Evolutionary conservation across 192 early-diverging fungal species (phyloP), one percentile per base, ranked within the genome.

Genomic region (Neocallimastix lanati): DNA sequence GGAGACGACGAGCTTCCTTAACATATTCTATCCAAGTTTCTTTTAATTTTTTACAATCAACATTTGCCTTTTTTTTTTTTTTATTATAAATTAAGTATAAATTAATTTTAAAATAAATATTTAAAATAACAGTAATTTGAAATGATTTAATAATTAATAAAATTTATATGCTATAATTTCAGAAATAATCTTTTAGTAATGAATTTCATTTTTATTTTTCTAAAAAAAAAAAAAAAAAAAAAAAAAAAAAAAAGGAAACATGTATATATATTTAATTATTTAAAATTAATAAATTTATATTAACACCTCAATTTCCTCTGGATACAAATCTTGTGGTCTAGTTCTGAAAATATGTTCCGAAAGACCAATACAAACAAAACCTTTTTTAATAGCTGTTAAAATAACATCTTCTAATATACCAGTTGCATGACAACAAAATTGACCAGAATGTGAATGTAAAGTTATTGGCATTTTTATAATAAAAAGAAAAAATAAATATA

Each of bases 261-360:
- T 78, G 27, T 78, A 2, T 25, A 12, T n/a, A n/a, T 28, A 85
- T 81, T 84, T 14, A 14, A 38, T 38, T 38, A 12, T 38, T 14
- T 38, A 38, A 38, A 14, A 38, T 14, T 14, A 7, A 35, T 35
- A 35, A 7, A 7, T 7, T 14, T 38, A 50, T 21, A 21, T 50
- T 50, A 16, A 13, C 18, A 50, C 40, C 18, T 50, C 40, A 21
- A 50, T 50, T 50, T 99, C 97, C 85, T 99, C 97, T 6, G 95
- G 95, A 82, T 99, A 99, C 79, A 98, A 89, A 78, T 99, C 93
- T 79, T 90, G 81, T 0, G 82, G 25, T 5, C 90, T 85, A 76
- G 88, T 90, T 29, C 97, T 89, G 1, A 96, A 96, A 79, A 96
- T 92, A 79, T 99, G 97, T 84, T 99, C 97, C 0, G 94, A 92